A percentile compares a stretch with the other conserved stretches of the same genome.
Conservation (phyloP, 2,329 filamentous ascomycete genomes). For the Chrysoporthe deuterocubensis region DNA sequence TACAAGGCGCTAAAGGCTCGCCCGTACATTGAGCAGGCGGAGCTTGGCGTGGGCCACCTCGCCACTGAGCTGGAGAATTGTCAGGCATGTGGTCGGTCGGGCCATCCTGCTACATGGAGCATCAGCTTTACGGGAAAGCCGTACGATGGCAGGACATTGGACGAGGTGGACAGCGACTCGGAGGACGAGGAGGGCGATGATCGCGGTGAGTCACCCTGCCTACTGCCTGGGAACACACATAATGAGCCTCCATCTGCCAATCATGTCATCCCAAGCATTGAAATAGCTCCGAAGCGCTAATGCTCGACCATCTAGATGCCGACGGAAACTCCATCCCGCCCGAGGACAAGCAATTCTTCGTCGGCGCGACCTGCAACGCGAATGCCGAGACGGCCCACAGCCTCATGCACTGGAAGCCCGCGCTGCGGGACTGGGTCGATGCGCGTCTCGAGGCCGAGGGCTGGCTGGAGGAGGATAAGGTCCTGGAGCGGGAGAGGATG, state of each 20-base stretch:
- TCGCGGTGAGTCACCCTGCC: conserved; percentile 6
- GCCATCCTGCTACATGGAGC: conserved; percentile 68
- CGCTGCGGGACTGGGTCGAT: conserved; percentile 74
- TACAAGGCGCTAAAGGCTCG: conserved; percentile 66
- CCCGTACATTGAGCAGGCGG: conserved; percentile 57
- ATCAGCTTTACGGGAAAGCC: conserved; percentile 67
- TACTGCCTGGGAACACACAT: neutral
- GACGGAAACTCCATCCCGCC: conserved; percentile 43
- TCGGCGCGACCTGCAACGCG: conserved; percentile 47
- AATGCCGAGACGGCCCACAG: conserved; percentile 71
- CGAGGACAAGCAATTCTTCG: conserved; percentile 45
- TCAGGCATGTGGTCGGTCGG: conserved; percentile 56
- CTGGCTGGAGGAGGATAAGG: conserved; percentile 58
- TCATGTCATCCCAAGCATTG: neutral
- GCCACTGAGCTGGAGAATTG: conserved; percentile 20
- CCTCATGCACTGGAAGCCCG: conserved; percentile 75
- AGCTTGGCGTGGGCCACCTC: conserved; percentile 27
- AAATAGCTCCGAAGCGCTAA: neutral
- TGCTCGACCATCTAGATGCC: conserved; percentile 41
- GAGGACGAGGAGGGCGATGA: conserved; percentile 38
- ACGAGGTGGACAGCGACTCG: conserved; percentile 56
- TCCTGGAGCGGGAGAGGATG: conserved; percentile 65
- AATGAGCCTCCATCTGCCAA: neutral
- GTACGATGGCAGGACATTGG: conserved; percentile 68
- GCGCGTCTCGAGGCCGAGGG: conserved; percentile 62